These are phyloP conservation scores for Helicostylum pulchrum DNA, from an alignment of 192 early-diverging fungal species.

Conservation along the genomic window DNA sequence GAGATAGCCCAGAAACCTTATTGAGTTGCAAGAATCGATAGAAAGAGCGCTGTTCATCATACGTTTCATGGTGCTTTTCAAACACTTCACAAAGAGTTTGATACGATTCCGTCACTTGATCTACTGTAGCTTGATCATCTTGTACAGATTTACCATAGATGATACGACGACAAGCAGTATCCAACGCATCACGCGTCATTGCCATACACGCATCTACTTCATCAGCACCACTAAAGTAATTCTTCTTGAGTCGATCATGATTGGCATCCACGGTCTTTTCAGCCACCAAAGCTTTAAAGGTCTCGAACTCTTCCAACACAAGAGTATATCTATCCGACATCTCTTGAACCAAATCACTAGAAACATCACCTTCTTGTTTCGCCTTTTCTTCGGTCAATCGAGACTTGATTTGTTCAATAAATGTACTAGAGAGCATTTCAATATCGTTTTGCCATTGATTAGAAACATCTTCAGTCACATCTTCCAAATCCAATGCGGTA, in stretches of 20 bases:
- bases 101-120: not conserved
- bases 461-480: not conserved
- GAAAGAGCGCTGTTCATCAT: slow-evolving; percentile 8
- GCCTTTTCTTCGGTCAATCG: slow-evolving; percentile 1
- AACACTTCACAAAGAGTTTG: not conserved
- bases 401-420: slow-evolving; percentile 1
- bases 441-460: not conserved
- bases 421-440: not conserved
- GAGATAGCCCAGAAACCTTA: not conserved
- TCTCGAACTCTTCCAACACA: not conserved
- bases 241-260: slow-evolving; percentile 4
- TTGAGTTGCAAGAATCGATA: slow-evolving; percentile 14
- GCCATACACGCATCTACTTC: not conserved
- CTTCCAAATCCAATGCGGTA: not conserved
- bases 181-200: not conserved
- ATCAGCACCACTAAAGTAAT: not conserved
- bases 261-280: not conserved
- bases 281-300: not conserved
- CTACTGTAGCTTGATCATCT: not conserved
- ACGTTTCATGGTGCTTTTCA: not conserved
- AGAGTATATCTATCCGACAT: not conserved
- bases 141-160: not conserved
- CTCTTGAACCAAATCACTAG: no score
- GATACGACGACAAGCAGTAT: not conserved
- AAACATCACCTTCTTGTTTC: not conserved